Base-by-base conservation (phyloP, 208 protist genomes). In the Leishmania turanica region DNA sequence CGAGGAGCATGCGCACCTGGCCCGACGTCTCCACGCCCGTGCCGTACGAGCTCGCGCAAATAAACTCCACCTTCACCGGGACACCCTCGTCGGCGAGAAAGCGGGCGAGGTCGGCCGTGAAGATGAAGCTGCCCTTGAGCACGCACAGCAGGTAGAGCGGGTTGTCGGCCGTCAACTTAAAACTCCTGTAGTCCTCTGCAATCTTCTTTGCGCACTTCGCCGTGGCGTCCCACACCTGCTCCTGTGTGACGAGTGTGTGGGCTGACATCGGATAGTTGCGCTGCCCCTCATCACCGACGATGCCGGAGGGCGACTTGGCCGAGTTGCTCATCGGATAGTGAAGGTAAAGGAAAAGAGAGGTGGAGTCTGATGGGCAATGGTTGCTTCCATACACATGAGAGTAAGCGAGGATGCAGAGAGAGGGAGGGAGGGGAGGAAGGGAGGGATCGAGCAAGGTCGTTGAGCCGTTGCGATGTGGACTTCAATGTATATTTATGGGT, bases 91-190 rank as follows among this genome's bases (percentile, higher is more conserved):
- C 92, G 34, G 77, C 62, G 31, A 98, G 78, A 24, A 82, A 84
- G 42, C 95, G 91, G 21, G 81, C 68, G 31, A 98, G 88, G 80
- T 98, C 95, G 7, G 93, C 91, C 2, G 92, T 91, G 84, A 98
- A 97, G 47, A 96, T 85, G 78, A 95, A 89, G 78, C 87, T 93
- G 45, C 95, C 95, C 81, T 97, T 98, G 64, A 98, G 80, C 34
- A 98, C 91, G 75, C 92, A 96, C 3, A 97, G 74, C 40, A 98
- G 83, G 34, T 97, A 84, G 27, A 97, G 90, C 4, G 92, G 91
- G 86, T 97, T 97, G 27, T 78, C 84, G 6, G 80, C 31, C 13
- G 40, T 83, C 24, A 95, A 78, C 42, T 83, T 84, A 62, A 74
- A 88, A 37, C 84, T 73, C 37, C 64, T 73, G 88, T 97, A 98